Base-by-base conservation (phyloP, 2,329 filamentous ascomycete genomes). In the Sphaerulina musiva region DNA sequence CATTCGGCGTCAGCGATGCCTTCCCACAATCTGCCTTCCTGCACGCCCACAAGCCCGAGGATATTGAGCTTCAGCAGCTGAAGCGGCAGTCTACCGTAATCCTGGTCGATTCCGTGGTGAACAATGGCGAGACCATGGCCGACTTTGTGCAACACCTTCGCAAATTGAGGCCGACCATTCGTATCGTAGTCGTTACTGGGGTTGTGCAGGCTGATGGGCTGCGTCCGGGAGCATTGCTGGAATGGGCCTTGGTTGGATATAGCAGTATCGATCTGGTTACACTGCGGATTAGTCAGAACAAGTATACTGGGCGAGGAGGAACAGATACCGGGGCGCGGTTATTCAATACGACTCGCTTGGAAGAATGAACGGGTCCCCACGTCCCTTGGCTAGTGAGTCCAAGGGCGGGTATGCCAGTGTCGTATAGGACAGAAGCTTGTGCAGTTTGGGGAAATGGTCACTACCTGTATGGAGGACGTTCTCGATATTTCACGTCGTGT, bases 281-380 rank as follows among this genome's bases (percentile, higher is more conserved):
- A 0, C 72, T 86, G 41, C 73, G 80, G 0, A 14, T 79, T 1
- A 85, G 81, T 0, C 67, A 77, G 0, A 84, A 81, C 47, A 77
- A 77, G 60, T 84, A 75, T 64, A 79, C 69, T 0, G 80, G 80
- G 0, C 72, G 56, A 1, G 76, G 76, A 0, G 63, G 42, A 0
- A 83, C 77, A 0, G 81, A 85, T 62, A 85, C 80, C 1, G 80
- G 80, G 0, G 77, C 83, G 57, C 74, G 80, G 3, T 68, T 84
- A 1, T 84, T 82, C 64, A 82, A 82, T 62, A 83, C 78, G 0
- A 79, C 74, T 4, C 68, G 77, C 59, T 56, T 80, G 44, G 60
- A 62, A n/a, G 4, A 10, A 8, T 36, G 34, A 36, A 36, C 14
- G 14, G 14, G 14, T 17, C 14, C 14, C 14, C 1, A 17, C 14